Conservation (phyloP, 2,329 filamentous ascomycete genomes). For the Clarireedia sp. region DNA sequence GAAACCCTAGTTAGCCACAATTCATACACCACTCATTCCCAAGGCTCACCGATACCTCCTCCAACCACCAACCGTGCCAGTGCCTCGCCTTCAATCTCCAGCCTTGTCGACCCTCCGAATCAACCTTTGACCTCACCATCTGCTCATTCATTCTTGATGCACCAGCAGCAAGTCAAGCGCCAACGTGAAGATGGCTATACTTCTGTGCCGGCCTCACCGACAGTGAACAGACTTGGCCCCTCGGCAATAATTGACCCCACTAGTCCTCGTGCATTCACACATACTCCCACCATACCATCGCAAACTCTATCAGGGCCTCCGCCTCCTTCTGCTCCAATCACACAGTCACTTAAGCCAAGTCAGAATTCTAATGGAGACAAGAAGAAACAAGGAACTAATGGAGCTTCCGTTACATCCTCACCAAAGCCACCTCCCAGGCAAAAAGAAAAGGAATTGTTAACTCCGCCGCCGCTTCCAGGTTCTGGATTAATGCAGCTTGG, state of each 20-base stretch:
- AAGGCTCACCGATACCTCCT: conserved; percentile 37
- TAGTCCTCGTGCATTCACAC: background rate
- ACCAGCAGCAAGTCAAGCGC: conserved; percentile 22
- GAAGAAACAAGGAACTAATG: conserved; percentile 36
- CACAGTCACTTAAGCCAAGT: background rate
- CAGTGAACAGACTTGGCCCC: conserved; percentile 22
- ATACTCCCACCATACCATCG: conserved; percentile 1
- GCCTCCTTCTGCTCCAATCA: conserved; percentile 4
- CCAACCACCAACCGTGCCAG: conserved; percentile 61
- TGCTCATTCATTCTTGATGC: conserved; percentile 29
- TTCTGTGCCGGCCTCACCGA: conserved; percentile 28
- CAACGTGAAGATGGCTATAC: conserved; percentile 18
- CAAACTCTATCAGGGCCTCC: background rate
- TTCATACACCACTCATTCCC: conserved; percentile 36
- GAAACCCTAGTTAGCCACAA: conserved; percentile 46
- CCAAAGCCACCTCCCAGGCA: conserved; percentile 48
- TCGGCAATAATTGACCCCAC: conserved; percentile 8
- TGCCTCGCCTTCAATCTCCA: conserved; percentile 85
- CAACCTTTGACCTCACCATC: conserved; percentile 27
- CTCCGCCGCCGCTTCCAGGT: conserved; percentile 50
- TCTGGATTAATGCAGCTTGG: conserved; percentile 55
- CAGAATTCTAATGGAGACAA: conserved; percentile 15
- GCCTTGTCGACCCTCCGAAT: conserved; percentile 67
- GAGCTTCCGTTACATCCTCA: conserved; percentile 41
- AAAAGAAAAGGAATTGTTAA: conserved; percentile 23